A percentile compares a stretch with the other conserved stretches of the same genome.
phyloP scores from a whole-genome alignment of 2,329 filamentous ascomycete species.

The Xylariales sp. region DNA sequence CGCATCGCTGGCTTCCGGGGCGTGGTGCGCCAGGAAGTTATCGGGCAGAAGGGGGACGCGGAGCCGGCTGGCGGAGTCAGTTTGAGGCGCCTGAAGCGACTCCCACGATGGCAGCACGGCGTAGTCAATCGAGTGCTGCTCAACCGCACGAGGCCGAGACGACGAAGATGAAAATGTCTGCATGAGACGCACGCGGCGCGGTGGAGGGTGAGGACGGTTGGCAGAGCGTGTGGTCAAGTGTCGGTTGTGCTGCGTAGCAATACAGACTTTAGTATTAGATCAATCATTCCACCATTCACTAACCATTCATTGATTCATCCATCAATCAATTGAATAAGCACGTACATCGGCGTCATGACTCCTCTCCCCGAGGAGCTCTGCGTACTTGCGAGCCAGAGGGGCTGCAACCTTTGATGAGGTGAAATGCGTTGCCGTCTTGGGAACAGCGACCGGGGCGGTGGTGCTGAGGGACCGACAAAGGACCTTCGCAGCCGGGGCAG shows the following conservation, averaged over 20 bases:
- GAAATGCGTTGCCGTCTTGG: slow-evolving; percentile 19
- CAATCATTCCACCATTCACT: neutral
- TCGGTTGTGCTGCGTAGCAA: slow-evolving; percentile 22
- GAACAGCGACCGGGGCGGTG: slow-evolving; percentile 14
- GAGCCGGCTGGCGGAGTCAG: slow-evolving; percentile 33
- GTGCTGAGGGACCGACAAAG: slow-evolving; percentile 25
- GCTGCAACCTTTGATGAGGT: slow-evolving; percentile 21
- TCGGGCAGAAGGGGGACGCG: slow-evolving; percentile 59
- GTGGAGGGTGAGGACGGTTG: slow-evolving; percentile 27
- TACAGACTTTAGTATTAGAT: neutral
- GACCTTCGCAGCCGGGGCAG: slow-evolving; percentile 23
- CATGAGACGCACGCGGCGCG: slow-evolving; percentile 53
- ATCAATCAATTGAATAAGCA: slow-evolving; percentile 3
- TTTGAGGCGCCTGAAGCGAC: slow-evolving; percentile 18
- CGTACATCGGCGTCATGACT: slow-evolving; percentile 27
- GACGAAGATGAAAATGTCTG: slow-evolving; percentile 55
- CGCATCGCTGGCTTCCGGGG: slow-evolving; percentile 36
- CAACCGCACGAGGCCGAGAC: slow-evolving; percentile 27
- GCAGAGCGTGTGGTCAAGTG: slow-evolving; percentile 28
- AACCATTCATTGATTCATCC: too few species aligned
- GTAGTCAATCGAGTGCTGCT: slow-evolving; percentile 41
- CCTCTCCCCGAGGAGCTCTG: slow-evolving; percentile 28
- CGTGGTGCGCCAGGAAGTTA: slow-evolving; percentile 44
- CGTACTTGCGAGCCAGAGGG: slow-evolving; percentile 27
- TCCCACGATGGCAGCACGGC: slow-evolving; percentile 46